A percentile compares a stretch with the other conserved stretches of the same genome.
Conservation (phyloP, 495 filamentous ascomycete genomes). For the Thermochaetoides thermophila region DNA sequence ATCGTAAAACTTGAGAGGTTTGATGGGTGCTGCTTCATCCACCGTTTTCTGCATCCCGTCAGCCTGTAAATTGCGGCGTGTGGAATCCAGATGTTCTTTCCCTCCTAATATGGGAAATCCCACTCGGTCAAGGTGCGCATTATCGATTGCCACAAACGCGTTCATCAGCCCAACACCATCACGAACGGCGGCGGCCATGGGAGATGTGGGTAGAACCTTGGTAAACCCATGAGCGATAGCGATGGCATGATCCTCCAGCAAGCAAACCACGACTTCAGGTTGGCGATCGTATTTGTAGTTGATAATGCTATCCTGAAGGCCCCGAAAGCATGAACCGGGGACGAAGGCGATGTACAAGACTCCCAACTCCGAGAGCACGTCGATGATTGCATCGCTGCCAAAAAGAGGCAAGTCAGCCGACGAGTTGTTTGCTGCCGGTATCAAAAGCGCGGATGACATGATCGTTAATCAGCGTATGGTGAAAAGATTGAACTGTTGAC, state of each 20-base stretch:
- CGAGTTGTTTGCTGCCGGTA: too few species aligned
- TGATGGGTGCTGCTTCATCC: background rate
- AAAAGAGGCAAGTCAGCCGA: too few species aligned
- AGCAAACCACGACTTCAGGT: background rate
- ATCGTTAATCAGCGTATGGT: too few species aligned
- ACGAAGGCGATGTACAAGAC: constrained; percentile 1
- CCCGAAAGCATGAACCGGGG: constrained; percentile 1
- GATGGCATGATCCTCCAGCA: constrained; percentile 1
- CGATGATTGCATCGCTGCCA: constrained; percentile 3
- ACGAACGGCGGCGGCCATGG: constrained; percentile 1
- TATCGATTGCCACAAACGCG: constrained; percentile 1
- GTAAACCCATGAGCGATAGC: constrained; percentile 2
- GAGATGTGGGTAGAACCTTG: background rate
- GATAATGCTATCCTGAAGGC: constrained; percentile 2
- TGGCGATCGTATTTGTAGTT: background rate
- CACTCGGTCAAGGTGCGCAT: constrained; percentile 1
- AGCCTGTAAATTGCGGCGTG: background rate
- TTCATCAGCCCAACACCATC: constrained; percentile 3
- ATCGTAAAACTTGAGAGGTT: constrained; percentile 1
- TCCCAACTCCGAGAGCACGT: background rate
- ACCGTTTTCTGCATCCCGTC: constrained; percentile 1
- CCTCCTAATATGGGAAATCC: background rate
- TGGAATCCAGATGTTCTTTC: background rate
- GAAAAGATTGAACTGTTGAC: too few species aligned
- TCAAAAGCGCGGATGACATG: too few species aligned